Evolutionary conservation across 257 asterid species (phyloP), one percentile per base, ranked within the genome.

Genomic region (Gynochthodes officinalis): DNA sequence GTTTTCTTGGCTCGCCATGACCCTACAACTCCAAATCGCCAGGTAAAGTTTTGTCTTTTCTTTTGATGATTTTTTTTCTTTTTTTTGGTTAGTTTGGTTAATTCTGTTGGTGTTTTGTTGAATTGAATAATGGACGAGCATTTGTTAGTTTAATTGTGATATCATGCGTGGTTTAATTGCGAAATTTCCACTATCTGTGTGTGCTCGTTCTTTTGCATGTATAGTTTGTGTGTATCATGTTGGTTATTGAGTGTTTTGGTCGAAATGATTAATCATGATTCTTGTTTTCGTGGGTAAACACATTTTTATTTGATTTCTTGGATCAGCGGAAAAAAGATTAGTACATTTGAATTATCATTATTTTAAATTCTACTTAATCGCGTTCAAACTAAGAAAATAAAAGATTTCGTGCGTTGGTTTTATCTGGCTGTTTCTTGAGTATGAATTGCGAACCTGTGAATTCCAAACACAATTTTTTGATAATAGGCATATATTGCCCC

Each of bases 21-120:
- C 76, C 99, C 99, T 13, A 94, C 99, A 3, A 94, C 97, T 49
- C 97, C 66, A 75, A 88, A 91, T 84, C 96, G 99, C 57, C 96
- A 89, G 97, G 99, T 91, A 7, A 3, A 27, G 77, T 7, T 37
- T 37, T 37, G 6, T 7, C 7, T 32, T 46, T 71, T 25, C 57
- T 48, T 19, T 5, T 48, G 18, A 1, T 48, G 21, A 1, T 48
- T 2, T 7, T 42, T 13, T 42, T 7, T 42, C 1, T 37, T 7
- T 63, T 21, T 14, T 6, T 40, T 18, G 32, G 14, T 46, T 8
- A 15, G 19, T 61, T 73, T 49, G 15, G 61, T 48, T 61, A 13
- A 19, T 63, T 39, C 37, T 63, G 32, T 9, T 39, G 49, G 32
- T 2, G 42, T 62, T 37, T 25, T 27, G 68, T 39, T 37, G 68